These are phyloP conservation scores for Corymbia citriodora DNA, from an alignment of 441 rosid genomes.

Conservation along the genomic window DNA sequence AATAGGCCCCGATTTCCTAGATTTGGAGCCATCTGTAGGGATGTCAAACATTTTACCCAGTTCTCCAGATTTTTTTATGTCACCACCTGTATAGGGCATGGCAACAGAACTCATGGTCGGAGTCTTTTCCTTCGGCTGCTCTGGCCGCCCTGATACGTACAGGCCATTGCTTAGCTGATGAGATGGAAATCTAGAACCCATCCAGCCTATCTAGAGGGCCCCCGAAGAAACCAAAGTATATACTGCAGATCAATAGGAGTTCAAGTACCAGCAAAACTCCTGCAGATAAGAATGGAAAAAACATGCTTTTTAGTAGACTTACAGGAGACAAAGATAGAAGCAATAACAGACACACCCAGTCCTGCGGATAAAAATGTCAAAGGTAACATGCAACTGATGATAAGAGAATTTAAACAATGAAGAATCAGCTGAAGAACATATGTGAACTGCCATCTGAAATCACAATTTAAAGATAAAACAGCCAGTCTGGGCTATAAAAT, in stretches of 20 bases:
- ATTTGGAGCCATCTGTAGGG: slow-evolving; percentile 67
- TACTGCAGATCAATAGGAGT: neutral
- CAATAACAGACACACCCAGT: neutral
- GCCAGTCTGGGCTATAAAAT: neutral
- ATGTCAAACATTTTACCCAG: slow-evolving; percentile 95
- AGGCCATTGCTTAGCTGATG: slow-evolving; percentile 96
- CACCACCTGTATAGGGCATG: slow-evolving; percentile 98
- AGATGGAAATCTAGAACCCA: slow-evolving; percentile 96
- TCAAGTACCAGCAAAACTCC: neutral
- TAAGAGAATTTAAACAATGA: neutral
- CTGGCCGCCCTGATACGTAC: slow-evolving; percentile 92
- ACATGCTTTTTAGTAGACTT: neutral
- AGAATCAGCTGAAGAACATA: neutral
- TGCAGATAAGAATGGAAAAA: neutral
- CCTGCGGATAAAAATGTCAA: neutral
- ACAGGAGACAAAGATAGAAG: neutral
- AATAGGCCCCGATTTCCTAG: slow-evolving; percentile 95
- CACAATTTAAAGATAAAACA: neutral
- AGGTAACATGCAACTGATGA: neutral
- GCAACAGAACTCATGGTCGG: slow-evolving; percentile 93
- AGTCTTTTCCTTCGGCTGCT: slow-evolving; percentile 90
- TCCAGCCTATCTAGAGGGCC: slow-evolving; percentile 22
- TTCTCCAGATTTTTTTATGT: slow-evolving; percentile 90
- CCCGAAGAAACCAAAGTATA: neutral
- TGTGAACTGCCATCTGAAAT: neutral